Evolutionary conservation across 768 basidiomycete genomes (phyloP).

Genomic region (Tricholoma hemisulphureum): DNA sequence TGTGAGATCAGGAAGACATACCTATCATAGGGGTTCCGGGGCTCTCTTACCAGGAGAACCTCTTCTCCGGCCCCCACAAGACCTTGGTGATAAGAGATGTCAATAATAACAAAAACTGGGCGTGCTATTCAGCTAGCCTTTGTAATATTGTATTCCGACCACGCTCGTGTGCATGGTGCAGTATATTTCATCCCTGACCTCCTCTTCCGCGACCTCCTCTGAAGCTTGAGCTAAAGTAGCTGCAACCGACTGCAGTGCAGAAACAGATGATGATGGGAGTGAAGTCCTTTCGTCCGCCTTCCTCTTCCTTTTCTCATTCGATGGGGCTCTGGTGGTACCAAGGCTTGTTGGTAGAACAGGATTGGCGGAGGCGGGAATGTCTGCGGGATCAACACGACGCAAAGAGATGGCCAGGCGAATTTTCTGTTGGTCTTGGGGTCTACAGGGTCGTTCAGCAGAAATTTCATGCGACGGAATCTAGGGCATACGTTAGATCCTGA

Average conservation of each 20-base stretch:
- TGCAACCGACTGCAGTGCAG: constrained; percentile 4
- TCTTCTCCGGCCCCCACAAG: constrained; percentile 80
- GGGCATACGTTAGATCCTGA: constrained; percentile 46
- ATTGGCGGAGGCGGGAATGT: constrained; percentile 51
- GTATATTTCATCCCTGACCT: constrained; percentile 66
- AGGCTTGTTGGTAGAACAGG: not conserved
- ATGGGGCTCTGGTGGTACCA: constrained; percentile 13
- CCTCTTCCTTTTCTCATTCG: constrained; percentile 44
- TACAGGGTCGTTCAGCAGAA: constrained; percentile 21
- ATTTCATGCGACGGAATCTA: not conserved
- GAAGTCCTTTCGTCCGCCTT: constrained; percentile 28
- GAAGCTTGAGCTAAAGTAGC: constrained; percentile 14
- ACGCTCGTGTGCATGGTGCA: constrained; percentile 56
- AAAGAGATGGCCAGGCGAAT: constrained; percentile 56
- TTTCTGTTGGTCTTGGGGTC: constrained; percentile 60
- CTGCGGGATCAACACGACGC: constrained; percentile 53
- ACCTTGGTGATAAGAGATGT: constrained; percentile 40
- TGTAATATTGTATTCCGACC: constrained; percentile 85
- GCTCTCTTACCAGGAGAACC: constrained; percentile 66
- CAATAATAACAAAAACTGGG: constrained; percentile 1
- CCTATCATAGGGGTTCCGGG: constrained; percentile 68
- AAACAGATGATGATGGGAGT: not conserved
- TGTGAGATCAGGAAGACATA: constrained; percentile 21
- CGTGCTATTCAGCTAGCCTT: constrained; percentile 37
- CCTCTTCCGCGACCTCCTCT: constrained; percentile 44